These are phyloP conservation scores for Ceratocystiopsis brevicomis DNA, from an alignment of 2,329 filamentous ascomycete species.

Conservation along the genomic window DNA sequence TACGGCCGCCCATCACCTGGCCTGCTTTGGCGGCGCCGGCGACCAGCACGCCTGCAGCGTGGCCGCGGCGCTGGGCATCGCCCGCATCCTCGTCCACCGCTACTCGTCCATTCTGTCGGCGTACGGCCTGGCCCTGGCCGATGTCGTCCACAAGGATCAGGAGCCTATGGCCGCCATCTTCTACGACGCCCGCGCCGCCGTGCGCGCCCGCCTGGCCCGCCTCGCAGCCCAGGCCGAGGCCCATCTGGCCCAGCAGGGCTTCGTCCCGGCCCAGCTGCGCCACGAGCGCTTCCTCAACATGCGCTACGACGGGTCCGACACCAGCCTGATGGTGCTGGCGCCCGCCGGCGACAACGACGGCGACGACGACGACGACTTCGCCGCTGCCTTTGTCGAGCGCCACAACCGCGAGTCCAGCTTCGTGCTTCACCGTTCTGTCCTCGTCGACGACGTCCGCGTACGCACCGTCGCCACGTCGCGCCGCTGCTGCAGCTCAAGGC, in stretches of 20 bases:
- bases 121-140: constrained; percentile 80
- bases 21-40: constrained; percentile 12
- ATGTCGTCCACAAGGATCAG: constrained; percentile 79
- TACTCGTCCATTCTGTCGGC: constrained; percentile 68
- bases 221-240: constrained; percentile 30
- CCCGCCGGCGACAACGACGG: constrained; percentile 22
- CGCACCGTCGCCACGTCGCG: constrained; percentile 57
- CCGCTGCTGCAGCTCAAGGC: constrained; percentile 46
- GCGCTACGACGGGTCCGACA: constrained; percentile 78
- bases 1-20: constrained; percentile 30
- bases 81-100: constrained; percentile 64
- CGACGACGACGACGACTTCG: constrained; percentile 62
- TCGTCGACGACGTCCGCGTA: constrained; percentile 76
- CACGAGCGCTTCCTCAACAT: constrained; percentile 58
- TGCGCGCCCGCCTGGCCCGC: background rate
- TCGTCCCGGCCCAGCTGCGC: constrained; percentile 21
- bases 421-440: constrained; percentile 68
- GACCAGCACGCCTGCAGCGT: constrained; percentile 14
- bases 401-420: constrained; percentile 90
- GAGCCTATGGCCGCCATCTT: constrained; percentile 49
- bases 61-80: constrained; percentile 64
- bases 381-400: constrained; percentile 63
- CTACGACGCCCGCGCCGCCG: constrained; percentile 24
- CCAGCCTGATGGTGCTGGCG: constrained; percentile 59
- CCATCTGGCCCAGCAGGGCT: constrained; percentile 58